These are phyloP conservation scores for Capniomyces stellatus DNA, from an alignment of 371 early-diverging fungal species.

Conservation along the genomic window DNA sequence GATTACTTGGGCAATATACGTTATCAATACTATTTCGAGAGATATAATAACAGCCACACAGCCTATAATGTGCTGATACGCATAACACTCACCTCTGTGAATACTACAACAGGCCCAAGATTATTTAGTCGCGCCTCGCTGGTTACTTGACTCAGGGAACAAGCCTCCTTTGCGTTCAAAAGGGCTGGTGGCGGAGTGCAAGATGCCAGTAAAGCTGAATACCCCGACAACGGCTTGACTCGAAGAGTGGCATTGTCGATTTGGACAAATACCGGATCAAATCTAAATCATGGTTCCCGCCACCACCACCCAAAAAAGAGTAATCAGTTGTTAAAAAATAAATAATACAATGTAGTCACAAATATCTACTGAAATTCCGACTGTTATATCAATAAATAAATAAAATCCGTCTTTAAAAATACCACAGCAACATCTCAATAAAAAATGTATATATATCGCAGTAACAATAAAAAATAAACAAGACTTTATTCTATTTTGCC, in stretches of 20 bases:
- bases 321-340: no score
- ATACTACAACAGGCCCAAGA: slow-evolving; percentile 55
- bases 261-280: slow-evolving; percentile 53
- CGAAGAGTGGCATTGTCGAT: slow-evolving; percentile 24
- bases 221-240: slow-evolving; percentile 9
- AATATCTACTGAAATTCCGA: no score
- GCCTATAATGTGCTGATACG: no score
- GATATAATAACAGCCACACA: background rate
- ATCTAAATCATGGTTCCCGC: slow-evolving; percentile 22
- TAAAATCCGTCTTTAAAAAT: no score
- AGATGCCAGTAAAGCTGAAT: slow-evolving; percentile 11
- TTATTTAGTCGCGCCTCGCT: slow-evolving; percentile 25
- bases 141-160: slow-evolving; percentile 12
- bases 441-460: no score
- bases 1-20: background rate
- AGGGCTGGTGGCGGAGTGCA: slow-evolving; percentile 14
- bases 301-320: background rate
- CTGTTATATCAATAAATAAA: no score
- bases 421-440: no score
- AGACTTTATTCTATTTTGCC: no score
- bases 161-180: slow-evolving; percentile 13
- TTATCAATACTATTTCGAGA: background rate
- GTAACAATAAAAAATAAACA: no score
- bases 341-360: no score
- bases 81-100: slow-evolving; percentile 76